Evolutionary conservation across 1,139 yeast genomes (phyloP).

Genomic region (Candida mesenterica): DNA sequence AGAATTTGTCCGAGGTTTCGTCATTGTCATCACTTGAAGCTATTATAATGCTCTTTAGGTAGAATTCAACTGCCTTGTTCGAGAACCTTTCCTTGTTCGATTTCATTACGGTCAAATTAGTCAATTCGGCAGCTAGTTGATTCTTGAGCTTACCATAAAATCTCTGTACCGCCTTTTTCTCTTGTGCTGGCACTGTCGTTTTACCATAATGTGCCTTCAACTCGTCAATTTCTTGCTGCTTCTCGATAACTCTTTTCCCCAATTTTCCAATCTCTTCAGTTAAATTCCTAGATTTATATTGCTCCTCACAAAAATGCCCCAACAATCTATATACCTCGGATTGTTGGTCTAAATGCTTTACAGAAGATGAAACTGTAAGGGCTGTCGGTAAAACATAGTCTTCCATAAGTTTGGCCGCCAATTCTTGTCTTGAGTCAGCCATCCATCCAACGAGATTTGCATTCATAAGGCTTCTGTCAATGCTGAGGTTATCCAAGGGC

Average conservation of each 20-base stretch:
- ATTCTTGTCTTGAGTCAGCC: conserved; percentile 65
- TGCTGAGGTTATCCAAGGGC: conserved; percentile 21
- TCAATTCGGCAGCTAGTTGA: conserved; percentile 49
- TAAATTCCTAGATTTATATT: conserved; percentile 46
- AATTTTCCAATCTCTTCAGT: conserved; percentile 46
- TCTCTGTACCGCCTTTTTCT: conserved; percentile 49
- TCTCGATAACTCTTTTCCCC: conserved; percentile 35
- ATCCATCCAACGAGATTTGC: conserved; percentile 71
- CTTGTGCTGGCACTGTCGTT: conserved; percentile 37
- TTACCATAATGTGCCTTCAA: conserved; percentile 45
- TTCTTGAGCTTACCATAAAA: conserved; percentile 48
- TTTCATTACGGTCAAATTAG: conserved; percentile 40
- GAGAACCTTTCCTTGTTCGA: conserved; percentile 45
- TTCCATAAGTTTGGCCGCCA: conserved; percentile 56
- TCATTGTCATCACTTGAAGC: conserved; percentile 35
- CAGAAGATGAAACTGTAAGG: conserved; percentile 8
- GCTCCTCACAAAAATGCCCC: conserved; percentile 76
- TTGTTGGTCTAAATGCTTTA: conserved; percentile 19
- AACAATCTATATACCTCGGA: conserved; percentile 56
- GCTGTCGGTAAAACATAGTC: conserved; percentile 52
- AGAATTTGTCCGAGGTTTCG: conserved; percentile 71
- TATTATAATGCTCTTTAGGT: conserved; percentile 49
- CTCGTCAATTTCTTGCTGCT: conserved; percentile 47
- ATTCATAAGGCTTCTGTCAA: conserved; percentile 31
- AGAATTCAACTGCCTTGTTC: conserved; percentile 57